Percentiles rank a stretch among this genome's conserved stretches.
Evolutionary conservation across 306 rosid genomes (phyloP).

Genomic region (Prosopis cineraria): DNA sequence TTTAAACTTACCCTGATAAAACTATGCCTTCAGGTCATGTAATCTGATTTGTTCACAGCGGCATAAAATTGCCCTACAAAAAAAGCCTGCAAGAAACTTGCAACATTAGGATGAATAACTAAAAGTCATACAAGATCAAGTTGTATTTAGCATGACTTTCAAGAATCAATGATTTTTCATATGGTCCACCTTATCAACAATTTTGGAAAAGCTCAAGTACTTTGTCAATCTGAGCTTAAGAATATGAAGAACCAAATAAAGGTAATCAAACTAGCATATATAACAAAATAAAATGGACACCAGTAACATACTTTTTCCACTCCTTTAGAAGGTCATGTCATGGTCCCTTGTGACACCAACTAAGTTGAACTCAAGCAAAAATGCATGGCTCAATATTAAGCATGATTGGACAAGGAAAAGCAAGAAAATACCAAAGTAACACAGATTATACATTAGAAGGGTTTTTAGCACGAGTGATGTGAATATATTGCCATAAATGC

Average conservation of each 20-base stretch:
- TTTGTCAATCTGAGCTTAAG: neutral
- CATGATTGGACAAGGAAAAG: neutral
- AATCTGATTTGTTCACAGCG: constrained; percentile 82
- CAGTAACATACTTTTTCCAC: neutral
- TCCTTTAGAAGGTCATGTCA: neutral
- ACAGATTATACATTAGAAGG: too few relatives aligned
- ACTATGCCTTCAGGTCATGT: constrained; percentile 69
- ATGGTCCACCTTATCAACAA: neutral
- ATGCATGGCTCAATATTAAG: neutral
- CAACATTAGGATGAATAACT: constrained; percentile 14
- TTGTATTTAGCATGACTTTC: too few relatives aligned
- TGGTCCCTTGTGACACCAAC: neutral
- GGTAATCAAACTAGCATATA: neutral
- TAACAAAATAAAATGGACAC: neutral
- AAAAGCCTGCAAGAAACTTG: constrained; percentile 57
- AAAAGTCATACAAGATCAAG: neutral
- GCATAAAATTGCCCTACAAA: constrained; percentile 82
- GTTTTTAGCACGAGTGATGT: too few relatives aligned
- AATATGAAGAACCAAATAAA: neutral
- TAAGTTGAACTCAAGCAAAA: neutral
- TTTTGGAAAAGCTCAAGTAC: neutral
- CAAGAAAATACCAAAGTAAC: too few relatives aligned
- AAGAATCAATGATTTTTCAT: neutral
- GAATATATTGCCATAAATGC: too few relatives aligned
- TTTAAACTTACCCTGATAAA: constrained; percentile 68